These are phyloP conservation scores for Leccinum boreale DNA, from an alignment of 768 basidiomycete species.

Conservation along the genomic window DNA sequence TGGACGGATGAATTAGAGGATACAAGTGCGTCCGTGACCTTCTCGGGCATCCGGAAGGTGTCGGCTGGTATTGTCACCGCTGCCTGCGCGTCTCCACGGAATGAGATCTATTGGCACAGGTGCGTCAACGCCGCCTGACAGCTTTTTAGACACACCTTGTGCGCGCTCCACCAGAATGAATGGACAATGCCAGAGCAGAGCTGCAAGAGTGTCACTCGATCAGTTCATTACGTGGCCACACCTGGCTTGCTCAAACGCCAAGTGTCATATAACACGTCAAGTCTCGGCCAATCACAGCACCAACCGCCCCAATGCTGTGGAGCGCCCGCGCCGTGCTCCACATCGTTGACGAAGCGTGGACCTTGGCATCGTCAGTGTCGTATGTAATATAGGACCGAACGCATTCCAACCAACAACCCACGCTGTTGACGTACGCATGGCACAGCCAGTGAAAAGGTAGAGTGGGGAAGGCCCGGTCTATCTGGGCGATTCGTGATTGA, in stretches of 20 bases:
- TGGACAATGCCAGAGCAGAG: not conserved
- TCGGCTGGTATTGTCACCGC: not conserved
- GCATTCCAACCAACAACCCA: not conserved
- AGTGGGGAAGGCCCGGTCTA: conserved; percentile 1
- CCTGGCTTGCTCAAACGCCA: conserved; percentile 3
- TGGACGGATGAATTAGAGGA: not conserved
- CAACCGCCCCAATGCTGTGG: not conserved
- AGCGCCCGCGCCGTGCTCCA: not conserved
- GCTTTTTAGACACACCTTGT: conserved; percentile 1
- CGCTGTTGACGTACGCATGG: conserved; percentile 4
- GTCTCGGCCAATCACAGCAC: not conserved
- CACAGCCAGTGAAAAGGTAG: conserved; percentile 1
- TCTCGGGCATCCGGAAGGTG: not conserved
- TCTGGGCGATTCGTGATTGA: conserved; percentile 8
- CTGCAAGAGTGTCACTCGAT: not conserved
- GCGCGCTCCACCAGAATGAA: not conserved
- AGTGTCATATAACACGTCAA: not conserved
- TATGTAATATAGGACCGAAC: not conserved
- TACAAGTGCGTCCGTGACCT: conserved; percentile 1
- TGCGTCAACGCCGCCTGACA: not conserved
- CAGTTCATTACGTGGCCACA: not conserved
- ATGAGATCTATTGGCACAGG: not conserved
- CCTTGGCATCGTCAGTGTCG: not conserved
- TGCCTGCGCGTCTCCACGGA: not conserved
- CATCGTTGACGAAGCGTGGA: not conserved